A percentile compares a stretch with the other conserved stretches of the same genome.
Conservation (phyloP, 495 filamentous ascomycete genomes). For the Aspergillus heteromorphus region DNA sequence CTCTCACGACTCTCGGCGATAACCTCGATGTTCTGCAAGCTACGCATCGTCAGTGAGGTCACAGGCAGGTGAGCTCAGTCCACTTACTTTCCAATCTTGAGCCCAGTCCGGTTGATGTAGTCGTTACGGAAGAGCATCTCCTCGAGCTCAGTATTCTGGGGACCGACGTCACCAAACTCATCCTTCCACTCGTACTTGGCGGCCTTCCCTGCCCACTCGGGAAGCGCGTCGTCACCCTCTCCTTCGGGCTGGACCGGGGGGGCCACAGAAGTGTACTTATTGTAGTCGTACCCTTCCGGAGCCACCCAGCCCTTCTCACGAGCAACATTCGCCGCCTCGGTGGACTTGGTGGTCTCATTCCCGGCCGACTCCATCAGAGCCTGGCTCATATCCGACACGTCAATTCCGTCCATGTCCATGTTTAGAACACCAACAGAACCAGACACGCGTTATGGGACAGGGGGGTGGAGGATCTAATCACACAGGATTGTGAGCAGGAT, state of each 20-base stretch:
- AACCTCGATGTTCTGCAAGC: conserved; percentile 29
- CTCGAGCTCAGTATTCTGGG: conserved; percentile 62
- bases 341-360: conserved; percentile 24
- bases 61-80: background rate
- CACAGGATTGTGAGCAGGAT: background rate
- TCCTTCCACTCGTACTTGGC: conserved; percentile 77
- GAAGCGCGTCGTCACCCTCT: conserved; percentile 9
- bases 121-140: conserved; percentile 60
- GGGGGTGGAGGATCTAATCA: background rate
- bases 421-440: background rate
- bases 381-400: conserved; percentile 16
- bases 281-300: conserved; percentile 50
- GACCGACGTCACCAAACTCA: conserved; percentile 81
- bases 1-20: conserved; percentile 26
- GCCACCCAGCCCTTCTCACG: conserved; percentile 49
- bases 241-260: conserved; percentile 22
- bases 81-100: conserved; percentile 36
- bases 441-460: background rate
- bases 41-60: conserved; percentile 7
- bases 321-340: conserved; percentile 25
- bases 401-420: conserved; percentile 21
- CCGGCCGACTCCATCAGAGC: conserved; percentile 35
- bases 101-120: conserved; percentile 36
- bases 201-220: conserved; percentile 53
- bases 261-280: conserved; percentile 36